phyloP scores from a whole-genome alignment of 495 filamentous ascomycete species.

The Antarctomyces pellizariae region DNA sequence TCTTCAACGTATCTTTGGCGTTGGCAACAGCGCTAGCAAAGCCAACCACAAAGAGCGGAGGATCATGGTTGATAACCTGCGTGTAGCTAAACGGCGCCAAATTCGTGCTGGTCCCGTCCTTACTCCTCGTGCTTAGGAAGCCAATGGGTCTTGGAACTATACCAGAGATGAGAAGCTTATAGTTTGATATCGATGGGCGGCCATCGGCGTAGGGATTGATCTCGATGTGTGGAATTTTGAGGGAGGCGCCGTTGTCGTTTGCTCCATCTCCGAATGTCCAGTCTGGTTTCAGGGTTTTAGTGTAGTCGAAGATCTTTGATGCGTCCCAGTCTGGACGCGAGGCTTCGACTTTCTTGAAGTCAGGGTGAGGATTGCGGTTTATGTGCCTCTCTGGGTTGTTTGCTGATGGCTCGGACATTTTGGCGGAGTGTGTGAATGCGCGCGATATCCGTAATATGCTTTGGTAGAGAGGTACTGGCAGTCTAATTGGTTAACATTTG shows the following conservation, averaged over 20 bases:
- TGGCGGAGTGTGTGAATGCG: not conserved
- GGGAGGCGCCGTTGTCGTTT: conserved; percentile 24
- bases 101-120: conserved; percentile 31
- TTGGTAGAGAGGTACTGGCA: not conserved
- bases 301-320: conserved; percentile 29
- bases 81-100: conserved; percentile 78
- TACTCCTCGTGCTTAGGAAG: conserved; percentile 25
- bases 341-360: conserved; percentile 58
- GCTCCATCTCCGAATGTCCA: conserved; percentile 66
- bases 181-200: conserved; percentile 48
- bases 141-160: conserved; percentile 63
- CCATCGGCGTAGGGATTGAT: conserved; percentile 65
- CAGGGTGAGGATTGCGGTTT: conserved; percentile 39
- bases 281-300: conserved; percentile 44
- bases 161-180: conserved; percentile 76
- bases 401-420: not conserved
- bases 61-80: conserved; percentile 66
- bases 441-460: not conserved
- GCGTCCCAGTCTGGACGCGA: conserved; percentile 43
- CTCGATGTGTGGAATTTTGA: conserved; percentile 39
- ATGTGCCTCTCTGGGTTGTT: conserved; percentile 20
- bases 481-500: no score
- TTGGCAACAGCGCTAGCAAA: conserved; percentile 29
- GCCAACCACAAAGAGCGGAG: conserved; percentile 70
- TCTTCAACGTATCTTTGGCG: conserved; percentile 54